Evolutionary conservation across 2,329 filamentous ascomycete genomes (phyloP), one percentile per base, ranked within the genome.

Genomic region (Stemphylium beticola): DNA sequence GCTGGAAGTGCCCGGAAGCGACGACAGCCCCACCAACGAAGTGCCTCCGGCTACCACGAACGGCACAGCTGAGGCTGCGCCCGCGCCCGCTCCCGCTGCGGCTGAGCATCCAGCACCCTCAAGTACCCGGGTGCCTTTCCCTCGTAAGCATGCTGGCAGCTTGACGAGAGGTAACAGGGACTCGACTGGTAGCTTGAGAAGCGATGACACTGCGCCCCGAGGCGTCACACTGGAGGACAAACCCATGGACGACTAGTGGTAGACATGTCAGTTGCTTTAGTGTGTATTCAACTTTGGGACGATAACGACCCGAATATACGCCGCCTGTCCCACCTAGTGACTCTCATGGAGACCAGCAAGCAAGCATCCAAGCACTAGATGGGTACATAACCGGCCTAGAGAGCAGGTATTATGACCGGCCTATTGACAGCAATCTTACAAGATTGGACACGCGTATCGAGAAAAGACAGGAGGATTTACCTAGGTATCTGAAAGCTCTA

Each of bases 1-100:
- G 69, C 83, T 97, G 2, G 92, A 96, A 66, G 92, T 97, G 2
- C 93, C 93, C 3, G 84, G 85, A 42, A 83, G 79, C 55, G 81
- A 83, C 36, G 77, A 80, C 24, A 72, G 78, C 62, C 71, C 81
- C 61, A 65, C 74, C 41, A 54, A 57, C 29, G 71, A 72, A 15
- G 64, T 55, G 33, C 59, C 49, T 37, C 56, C 61, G 22, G 63
- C 55, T 71, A 77, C 57, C n/a, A 69, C 58, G 66, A 80, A 73
- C 51, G 74, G 69, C 31, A 77, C 76, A 57, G 64, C 76, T 22
- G 71, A 72, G 32, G 47, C 51, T 39, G 43, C 54, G 11, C 49
- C 61, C 7, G 43, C 58, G 2, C 50, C 60, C 41, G 37, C 54
- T 4, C 54, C 62, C 9, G 61, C 10, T 29, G 26, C 26, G 10